phyloP scores from a whole-genome alignment of 1,284 basidiomycete genomes.

The Trametes sp. region DNA sequence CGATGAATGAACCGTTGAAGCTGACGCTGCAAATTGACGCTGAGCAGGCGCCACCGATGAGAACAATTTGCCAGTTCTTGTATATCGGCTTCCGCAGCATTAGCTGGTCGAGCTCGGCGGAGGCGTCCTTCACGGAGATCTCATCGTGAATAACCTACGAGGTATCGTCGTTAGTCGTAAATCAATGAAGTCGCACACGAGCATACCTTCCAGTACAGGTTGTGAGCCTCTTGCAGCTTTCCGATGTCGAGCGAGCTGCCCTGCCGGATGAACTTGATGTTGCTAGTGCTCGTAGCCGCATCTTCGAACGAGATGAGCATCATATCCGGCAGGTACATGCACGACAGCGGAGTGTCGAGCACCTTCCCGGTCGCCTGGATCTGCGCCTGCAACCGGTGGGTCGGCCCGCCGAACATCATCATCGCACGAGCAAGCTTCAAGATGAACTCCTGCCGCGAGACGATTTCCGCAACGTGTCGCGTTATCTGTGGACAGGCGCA shows the following conservation, averaged over 20 bases:
- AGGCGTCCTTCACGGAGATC: slow-evolving; percentile 84
- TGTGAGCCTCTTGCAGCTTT: slow-evolving; percentile 81
- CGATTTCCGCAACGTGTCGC: slow-evolving; percentile 87
- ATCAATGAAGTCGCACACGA: not conserved
- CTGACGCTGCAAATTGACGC: slow-evolving; percentile 79
- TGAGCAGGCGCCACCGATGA: slow-evolving; percentile 87
- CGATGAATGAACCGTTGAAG: slow-evolving; percentile 83
- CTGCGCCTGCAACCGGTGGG: slow-evolving; percentile 88
- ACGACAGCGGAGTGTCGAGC: slow-evolving; percentile 84
- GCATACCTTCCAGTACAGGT: slow-evolving; percentile 81
- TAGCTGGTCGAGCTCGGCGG: slow-evolving; percentile 73
- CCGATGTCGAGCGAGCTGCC: slow-evolving; percentile 77
- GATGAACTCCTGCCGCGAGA: slow-evolving; percentile 90
- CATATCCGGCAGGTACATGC: slow-evolving; percentile 88
- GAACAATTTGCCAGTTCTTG: slow-evolving; percentile 67
- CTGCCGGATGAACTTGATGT: slow-evolving; percentile 87
- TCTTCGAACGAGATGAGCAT: slow-evolving; percentile 89
- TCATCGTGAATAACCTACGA: slow-evolving; percentile 86
- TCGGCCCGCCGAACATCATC: slow-evolving; percentile 97
- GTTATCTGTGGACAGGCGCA: slow-evolving; percentile 67
- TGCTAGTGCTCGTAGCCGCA: slow-evolving; percentile 82
- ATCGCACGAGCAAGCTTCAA: slow-evolving; percentile 88
- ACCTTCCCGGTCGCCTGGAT: slow-evolving; percentile 88
- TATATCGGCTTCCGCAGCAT: slow-evolving; percentile 78
- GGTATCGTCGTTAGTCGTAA: not conserved